A percentile compares a stretch with the other conserved stretches of the same genome.
Conservation (phyloP, 495 filamentous ascomycete genomes). For the Thozetella sp. region DNA sequence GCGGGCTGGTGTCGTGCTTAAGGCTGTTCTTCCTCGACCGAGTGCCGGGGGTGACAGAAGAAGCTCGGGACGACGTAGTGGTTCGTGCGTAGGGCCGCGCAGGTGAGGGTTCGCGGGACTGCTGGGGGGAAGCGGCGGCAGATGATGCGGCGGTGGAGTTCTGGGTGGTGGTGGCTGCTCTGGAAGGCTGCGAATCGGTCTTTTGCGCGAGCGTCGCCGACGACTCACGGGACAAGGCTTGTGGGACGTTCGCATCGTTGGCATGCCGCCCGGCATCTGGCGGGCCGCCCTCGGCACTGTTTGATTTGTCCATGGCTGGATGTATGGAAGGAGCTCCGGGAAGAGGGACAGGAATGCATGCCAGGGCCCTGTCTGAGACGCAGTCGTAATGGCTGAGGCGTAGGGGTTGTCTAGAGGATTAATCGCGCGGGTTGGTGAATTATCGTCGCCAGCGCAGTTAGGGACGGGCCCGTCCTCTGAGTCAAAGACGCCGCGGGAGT, state of each 20-base stretch:
- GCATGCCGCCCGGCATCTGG: slow-evolving; percentile 9
- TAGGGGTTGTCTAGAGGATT: not conserved
- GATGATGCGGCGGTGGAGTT: slow-evolving; percentile 49
- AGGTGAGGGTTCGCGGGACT: slow-evolving; percentile 55
- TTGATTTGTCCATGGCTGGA: slow-evolving; percentile 36
- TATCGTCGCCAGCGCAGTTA: not conserved
- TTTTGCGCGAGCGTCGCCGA: slow-evolving; percentile 44
- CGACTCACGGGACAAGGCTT: slow-evolving; percentile 31
- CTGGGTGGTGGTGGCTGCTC: slow-evolving; percentile 23
- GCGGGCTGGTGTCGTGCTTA: slow-evolving; percentile 69
- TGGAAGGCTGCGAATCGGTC: slow-evolving; percentile 31
- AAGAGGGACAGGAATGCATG: not conserved
- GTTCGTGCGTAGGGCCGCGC: slow-evolving; percentile 32
- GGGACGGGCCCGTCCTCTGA: not conserved
- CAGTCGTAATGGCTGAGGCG: not conserved
- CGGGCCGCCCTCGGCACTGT: slow-evolving; percentile 19
- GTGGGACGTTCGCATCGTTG: slow-evolving; percentile 6
- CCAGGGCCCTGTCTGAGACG: not conserved
- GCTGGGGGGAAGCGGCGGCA: slow-evolving; percentile 43
- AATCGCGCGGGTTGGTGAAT: not conserved
- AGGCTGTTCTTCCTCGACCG: slow-evolving; percentile 70
- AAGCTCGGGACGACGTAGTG: slow-evolving; percentile 21
- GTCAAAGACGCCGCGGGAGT: not conserved
- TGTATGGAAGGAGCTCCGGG: slow-evolving; percentile 6
- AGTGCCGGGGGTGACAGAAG: slow-evolving; percentile 32